Evolutionary conservation across 2,329 filamentous ascomycete species (phyloP).

Genomic region (Fusarium torulosum): DNA sequence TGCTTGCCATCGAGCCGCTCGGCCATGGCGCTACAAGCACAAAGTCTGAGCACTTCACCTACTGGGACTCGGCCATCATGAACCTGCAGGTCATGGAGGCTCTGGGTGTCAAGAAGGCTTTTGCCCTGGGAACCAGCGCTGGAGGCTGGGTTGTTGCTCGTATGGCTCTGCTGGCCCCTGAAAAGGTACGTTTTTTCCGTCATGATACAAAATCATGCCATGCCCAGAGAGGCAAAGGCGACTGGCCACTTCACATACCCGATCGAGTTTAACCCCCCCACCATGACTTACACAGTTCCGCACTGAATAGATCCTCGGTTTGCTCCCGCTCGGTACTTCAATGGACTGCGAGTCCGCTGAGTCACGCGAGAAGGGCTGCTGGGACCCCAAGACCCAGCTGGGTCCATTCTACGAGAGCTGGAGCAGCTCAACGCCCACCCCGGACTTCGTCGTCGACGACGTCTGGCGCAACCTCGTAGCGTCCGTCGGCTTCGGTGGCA

Average conservation of each 20-base stretch:
- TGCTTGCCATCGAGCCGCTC: constrained; percentile 66
- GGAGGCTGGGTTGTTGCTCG: constrained; percentile 65
- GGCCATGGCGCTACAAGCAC: constrained; percentile 63
- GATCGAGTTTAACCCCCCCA: constrained; percentile 2
- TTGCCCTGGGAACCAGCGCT: constrained; percentile 64
- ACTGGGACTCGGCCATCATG: constrained; percentile 68
- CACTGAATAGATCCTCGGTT: constrained; percentile 57
- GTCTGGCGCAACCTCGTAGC: constrained; percentile 61
- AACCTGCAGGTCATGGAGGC: constrained; percentile 67
- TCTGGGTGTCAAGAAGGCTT: constrained; percentile 61
- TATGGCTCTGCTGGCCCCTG: constrained; percentile 64
- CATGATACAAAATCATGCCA: not conserved
- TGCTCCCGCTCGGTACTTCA: constrained; percentile 63
- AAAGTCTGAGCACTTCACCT: constrained; percentile 63
- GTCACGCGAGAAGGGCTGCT: constrained; percentile 61
- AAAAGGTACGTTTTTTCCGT: constrained; percentile 54
- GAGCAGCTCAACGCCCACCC: constrained; percentile 55
- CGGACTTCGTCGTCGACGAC: constrained; percentile 62
- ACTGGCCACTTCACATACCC: constrained; percentile 4
- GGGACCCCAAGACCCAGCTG: constrained; percentile 61
- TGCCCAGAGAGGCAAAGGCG: not conserved
- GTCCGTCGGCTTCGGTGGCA: constrained; percentile 60
- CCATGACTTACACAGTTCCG: constrained; percentile 17
- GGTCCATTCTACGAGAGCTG: constrained; percentile 59
- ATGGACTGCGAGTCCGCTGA: constrained; percentile 65